A percentile compares a stretch with the other conserved stretches of the same genome.
These are phyloP conservation scores for Cetraspora pellucida DNA, from an alignment of 192 early-diverging fungal species.

Conservation along the genomic window DNA sequence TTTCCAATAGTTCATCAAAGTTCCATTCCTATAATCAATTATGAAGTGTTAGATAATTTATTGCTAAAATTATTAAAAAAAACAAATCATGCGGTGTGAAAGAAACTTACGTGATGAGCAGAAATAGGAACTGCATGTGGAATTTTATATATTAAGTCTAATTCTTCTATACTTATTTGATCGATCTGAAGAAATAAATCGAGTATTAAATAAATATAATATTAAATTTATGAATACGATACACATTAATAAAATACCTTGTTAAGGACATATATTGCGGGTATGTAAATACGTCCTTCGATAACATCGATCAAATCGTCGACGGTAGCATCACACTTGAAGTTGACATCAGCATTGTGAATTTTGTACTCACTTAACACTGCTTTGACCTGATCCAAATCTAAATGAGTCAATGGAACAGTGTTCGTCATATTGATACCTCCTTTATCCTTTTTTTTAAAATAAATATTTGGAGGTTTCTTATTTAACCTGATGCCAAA, in stretches of 20 bases:
- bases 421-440: conserved; percentile 95
- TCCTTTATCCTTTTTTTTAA: conserved; percentile 98
- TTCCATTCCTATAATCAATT: conserved; percentile 61
- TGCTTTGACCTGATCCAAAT: conserved; percentile 89
- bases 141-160: conserved; percentile 83
- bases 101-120: conserved; percentile 33
- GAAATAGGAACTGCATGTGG: conserved; percentile 88
- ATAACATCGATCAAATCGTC: conserved; percentile 98
- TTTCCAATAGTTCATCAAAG: conserved; percentile 92
- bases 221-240: no score
- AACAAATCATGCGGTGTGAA: background rate
- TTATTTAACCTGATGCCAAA: conserved; percentile 98
- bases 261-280: conserved; percentile 95
- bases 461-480: conserved; percentile 91
- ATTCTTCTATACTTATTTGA: conserved; percentile 93
- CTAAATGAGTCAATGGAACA: conserved; percentile 85
- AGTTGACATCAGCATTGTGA: conserved; percentile 93
- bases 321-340: conserved; percentile 90
- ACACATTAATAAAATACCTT: conserved; percentile 84
- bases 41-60: background rate
- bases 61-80: background rate
- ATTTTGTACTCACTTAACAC: conserved; percentile 94
- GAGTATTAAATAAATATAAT: no score
- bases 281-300: conserved; percentile 97
- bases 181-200: conserved; percentile 66